Conservation (phyloP, 2,329 filamentous ascomycete genomes). For the Fusarium nurragi region DNA sequence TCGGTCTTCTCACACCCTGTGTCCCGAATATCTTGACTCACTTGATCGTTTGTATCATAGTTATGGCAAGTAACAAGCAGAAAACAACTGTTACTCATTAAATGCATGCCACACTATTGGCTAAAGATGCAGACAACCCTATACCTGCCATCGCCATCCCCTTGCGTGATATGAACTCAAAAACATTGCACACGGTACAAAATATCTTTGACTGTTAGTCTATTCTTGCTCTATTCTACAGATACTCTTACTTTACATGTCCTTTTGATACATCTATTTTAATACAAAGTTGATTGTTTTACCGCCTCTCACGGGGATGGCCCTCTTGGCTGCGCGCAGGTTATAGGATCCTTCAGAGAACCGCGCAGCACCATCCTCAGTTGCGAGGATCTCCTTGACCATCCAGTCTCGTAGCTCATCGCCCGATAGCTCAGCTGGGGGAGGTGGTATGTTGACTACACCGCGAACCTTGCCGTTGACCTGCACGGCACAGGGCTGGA, state of each 20-base stretch:
- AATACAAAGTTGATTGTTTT: constrained; percentile 80
- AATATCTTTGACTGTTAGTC: constrained; percentile 4
- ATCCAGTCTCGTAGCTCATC: constrained; percentile 68
- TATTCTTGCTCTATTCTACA: constrained; percentile 22
- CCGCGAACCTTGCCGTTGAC: constrained; percentile 82
- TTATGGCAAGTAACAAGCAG: neutral
- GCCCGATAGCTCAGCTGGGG: constrained; percentile 53
- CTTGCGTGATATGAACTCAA: neutral
- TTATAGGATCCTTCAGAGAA: constrained; percentile 59
- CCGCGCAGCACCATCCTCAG: constrained; percentile 67
- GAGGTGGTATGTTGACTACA: constrained; percentile 69
- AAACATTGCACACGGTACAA: neutral
- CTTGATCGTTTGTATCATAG: neutral
- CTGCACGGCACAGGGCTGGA: constrained; percentile 72
- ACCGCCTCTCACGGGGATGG: constrained; percentile 73
- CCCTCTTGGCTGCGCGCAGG: constrained; percentile 65
- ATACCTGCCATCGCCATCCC: neutral
- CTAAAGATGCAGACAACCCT: neutral
- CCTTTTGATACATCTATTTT: constrained; percentile 19
- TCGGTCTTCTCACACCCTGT: too few relatives aligned
- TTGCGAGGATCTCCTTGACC: constrained; percentile 67
- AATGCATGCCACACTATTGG: neutral
- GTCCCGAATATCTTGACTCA: neutral
- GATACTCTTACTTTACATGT: constrained; percentile 15
- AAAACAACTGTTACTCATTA: neutral